These are phyloP conservation scores for Silene conica DNA, from an alignment of 148 eudicot species.

Conservation along the genomic window DNA sequence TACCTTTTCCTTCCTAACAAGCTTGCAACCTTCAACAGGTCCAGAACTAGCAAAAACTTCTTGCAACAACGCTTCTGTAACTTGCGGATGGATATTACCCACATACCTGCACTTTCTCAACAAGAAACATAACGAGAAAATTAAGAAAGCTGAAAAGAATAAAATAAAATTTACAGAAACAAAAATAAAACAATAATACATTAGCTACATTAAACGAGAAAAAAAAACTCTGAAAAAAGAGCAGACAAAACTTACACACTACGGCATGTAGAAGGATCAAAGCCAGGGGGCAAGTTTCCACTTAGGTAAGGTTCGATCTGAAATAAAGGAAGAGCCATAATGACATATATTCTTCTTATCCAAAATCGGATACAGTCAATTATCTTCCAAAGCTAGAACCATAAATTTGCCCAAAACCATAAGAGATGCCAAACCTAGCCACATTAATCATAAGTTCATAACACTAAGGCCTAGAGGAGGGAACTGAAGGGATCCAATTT, in stretches of 20 bases:
- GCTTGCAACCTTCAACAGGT: constrained; percentile 90
- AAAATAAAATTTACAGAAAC: background rate
- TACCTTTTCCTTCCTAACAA: constrained; percentile 92
- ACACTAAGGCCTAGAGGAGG: no score
- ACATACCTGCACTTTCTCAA: constrained; percentile 91
- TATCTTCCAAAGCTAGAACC: background rate
- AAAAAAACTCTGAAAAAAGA: background rate
- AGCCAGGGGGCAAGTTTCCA: constrained; percentile 98
- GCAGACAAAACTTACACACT: constrained; percentile 80
- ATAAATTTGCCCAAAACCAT: background rate
- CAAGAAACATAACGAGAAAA: constrained; percentile 54
- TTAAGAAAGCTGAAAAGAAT: constrained; percentile 27
- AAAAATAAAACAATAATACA: no score
- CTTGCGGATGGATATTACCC: constrained; percentile 94
- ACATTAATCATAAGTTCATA: background rate
- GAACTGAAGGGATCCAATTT: no score
- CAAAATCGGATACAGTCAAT: no score
- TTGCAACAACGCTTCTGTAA: constrained; percentile 90
- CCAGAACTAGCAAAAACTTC: constrained; percentile 95
- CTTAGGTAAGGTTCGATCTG: constrained; percentile 97
- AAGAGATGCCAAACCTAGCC: background rate
- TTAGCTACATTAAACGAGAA: background rate
- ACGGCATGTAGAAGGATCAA: constrained; percentile 96
- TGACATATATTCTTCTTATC: background rate
- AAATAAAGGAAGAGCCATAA: constrained; percentile 32